phyloP scores from a whole-genome alignment of 73 alveolate genomes.

The Tetrahymena malaccensis region DNA sequence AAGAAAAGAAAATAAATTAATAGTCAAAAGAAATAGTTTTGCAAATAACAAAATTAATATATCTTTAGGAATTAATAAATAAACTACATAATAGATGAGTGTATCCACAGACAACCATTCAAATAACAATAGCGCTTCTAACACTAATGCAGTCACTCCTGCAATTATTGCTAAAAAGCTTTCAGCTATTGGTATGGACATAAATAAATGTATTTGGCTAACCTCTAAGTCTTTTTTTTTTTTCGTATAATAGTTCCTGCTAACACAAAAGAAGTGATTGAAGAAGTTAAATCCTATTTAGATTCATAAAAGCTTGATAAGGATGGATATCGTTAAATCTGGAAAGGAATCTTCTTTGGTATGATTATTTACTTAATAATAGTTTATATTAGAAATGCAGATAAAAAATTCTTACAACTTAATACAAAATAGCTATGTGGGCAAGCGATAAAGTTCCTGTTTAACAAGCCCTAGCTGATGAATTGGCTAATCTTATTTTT shows the following conservation, averaged over 20 bases:
- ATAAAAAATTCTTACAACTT: neutral
- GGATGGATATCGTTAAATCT: neutral
- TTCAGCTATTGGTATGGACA: neutral
- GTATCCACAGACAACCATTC: neutral
- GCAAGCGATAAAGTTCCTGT: neutral
- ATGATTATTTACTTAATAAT: neutral
- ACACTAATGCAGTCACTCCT: neutral
- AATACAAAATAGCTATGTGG: neutral
- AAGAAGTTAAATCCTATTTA: neutral
- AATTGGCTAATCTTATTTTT: neutral
- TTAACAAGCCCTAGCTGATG: neutral
- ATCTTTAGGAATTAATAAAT: neutral
- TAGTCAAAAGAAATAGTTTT: neutral
- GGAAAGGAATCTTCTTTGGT: neutral
- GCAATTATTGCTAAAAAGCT: neutral
- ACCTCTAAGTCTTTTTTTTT: neutral
- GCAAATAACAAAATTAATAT: neutral
- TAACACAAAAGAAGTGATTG: neutral
- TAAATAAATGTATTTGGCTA: neutral
- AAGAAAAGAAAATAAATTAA: neutral
- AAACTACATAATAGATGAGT: neutral
- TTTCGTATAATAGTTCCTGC: neutral
- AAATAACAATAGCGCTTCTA: neutral
- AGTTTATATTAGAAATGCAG: neutral
- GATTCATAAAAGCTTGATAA: neutral